phyloP scores from a whole-genome alignment of 305 asterid species.

The Solanum hybrid region DNA sequence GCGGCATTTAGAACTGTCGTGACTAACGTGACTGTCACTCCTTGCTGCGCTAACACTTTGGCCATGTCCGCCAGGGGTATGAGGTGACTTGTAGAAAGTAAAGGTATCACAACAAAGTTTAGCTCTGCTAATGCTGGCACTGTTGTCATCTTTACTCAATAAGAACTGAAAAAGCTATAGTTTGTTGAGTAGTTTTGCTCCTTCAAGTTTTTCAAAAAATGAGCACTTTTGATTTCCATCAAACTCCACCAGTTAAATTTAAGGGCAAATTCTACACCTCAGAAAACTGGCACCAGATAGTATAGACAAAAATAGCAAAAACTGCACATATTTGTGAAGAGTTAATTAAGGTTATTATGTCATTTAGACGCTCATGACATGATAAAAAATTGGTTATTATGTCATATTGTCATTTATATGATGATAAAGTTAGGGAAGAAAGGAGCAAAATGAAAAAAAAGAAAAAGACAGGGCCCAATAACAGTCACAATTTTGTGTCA shows the following conservation, averaged over 20 bases:
- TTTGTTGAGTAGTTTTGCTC: not conserved
- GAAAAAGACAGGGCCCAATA: not conserved
- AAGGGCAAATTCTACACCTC: not conserved
- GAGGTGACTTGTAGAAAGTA: constrained; percentile 50
- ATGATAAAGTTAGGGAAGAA: no score
- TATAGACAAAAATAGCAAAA: no score
- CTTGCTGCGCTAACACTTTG: constrained; percentile 26
- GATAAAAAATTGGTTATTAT: no score
- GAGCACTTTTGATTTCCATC: not conserved
- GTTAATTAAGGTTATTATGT: not conserved
- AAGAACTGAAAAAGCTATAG: not conserved
- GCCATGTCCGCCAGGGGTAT: constrained; percentile 47
- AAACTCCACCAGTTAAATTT: not conserved
- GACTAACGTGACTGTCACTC: constrained; percentile 29
- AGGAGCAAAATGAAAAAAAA: no score
- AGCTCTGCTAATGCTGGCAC: not conserved
- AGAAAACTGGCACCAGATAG: not conserved
- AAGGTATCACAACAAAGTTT: constrained; percentile 41
- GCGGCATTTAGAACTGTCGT: constrained; percentile 31
- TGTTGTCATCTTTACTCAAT: not conserved
- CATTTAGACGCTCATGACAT: no score
- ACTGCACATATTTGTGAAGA: not conserved
- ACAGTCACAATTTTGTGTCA: not conserved
- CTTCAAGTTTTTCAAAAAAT: not conserved
- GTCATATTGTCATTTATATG: no score